Evolutionary conservation across 495 filamentous ascomycete species (phyloP).

Genomic region (Bacidia gigantensis): DNA sequence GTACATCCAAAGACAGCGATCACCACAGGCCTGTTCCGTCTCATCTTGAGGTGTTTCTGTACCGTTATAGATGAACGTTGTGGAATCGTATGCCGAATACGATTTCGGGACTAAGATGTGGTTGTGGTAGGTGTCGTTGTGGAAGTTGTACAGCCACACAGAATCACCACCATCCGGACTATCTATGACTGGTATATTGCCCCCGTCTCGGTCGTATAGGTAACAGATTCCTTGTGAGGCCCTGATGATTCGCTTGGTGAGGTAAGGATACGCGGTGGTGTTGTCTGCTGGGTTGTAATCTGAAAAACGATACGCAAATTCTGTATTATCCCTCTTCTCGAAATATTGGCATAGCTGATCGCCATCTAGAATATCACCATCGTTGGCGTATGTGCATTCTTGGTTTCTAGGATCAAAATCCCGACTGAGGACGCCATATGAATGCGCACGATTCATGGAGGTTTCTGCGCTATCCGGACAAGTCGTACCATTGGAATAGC

Average conservation of each 20-base stretch:
- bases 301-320: slow-evolving; percentile 14
- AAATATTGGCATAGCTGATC: slow-evolving; percentile 6
- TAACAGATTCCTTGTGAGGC: slow-evolving; percentile 7
- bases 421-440: not conserved
- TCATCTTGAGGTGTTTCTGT: slow-evolving; percentile 8
- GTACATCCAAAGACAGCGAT: slow-evolving; percentile 15
- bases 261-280: slow-evolving; percentile 6
- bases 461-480: not conserved
- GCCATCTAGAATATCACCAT: not conserved
- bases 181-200: not conserved
- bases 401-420: not conserved
- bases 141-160: not conserved
- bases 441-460: not conserved
- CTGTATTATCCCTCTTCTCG: not conserved
- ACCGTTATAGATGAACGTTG: slow-evolving; percentile 17
- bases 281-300: slow-evolving; percentile 12
- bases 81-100: slow-evolving; percentile 6
- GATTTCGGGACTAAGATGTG: slow-evolving; percentile 7
- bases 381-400: not conserved
- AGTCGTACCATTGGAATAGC: slow-evolving; percentile 1
- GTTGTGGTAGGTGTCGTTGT: slow-evolving; percentile 9
- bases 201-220: not conserved
- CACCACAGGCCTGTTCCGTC: slow-evolving; percentile 8
- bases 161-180: not conserved
- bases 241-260: slow-evolving; percentile 12